phyloP scores from a whole-genome alignment of 306 rosid species.

The Dalbergia cochinchinensis region DNA sequence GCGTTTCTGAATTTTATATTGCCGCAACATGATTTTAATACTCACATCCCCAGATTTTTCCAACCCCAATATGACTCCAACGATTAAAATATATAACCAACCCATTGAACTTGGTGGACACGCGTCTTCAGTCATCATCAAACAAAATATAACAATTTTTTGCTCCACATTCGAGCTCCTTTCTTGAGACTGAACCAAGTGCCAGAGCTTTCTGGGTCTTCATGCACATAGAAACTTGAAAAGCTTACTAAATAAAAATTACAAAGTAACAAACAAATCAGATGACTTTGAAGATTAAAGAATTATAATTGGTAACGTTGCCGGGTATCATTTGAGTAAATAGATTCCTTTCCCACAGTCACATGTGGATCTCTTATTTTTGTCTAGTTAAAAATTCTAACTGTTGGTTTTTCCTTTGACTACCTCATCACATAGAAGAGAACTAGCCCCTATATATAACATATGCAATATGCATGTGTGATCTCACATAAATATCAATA shows the following conservation, averaged over 20 bases:
- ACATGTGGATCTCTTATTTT: background rate
- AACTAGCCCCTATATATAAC: conserved; percentile 25
- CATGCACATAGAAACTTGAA: conserved; percentile 37
- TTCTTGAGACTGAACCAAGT: background rate
- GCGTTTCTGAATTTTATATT: conserved; percentile 37
- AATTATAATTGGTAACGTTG: background rate
- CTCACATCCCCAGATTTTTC: background rate
- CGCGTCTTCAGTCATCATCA: background rate
- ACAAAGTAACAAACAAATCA: background rate
- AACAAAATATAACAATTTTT: background rate
- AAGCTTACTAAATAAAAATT: background rate
- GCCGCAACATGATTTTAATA: background rate
- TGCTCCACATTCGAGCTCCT: background rate
- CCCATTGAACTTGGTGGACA: background rate
- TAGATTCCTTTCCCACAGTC: conserved; percentile 48
- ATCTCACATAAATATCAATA: background rate
- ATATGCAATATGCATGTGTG: background rate
- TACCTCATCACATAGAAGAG: conserved; percentile 21
- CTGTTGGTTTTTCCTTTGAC: background rate
- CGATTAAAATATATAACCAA: background rate
- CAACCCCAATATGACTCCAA: background rate
- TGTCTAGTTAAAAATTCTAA: background rate
- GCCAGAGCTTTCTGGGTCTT: background rate
- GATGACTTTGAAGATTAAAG: background rate
- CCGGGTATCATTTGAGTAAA: background rate